Evolutionary conservation across 129 eudicot genomes (phyloP), one percentile per base, ranked within the genome.

Genomic region (Flaveria brownii): DNA sequence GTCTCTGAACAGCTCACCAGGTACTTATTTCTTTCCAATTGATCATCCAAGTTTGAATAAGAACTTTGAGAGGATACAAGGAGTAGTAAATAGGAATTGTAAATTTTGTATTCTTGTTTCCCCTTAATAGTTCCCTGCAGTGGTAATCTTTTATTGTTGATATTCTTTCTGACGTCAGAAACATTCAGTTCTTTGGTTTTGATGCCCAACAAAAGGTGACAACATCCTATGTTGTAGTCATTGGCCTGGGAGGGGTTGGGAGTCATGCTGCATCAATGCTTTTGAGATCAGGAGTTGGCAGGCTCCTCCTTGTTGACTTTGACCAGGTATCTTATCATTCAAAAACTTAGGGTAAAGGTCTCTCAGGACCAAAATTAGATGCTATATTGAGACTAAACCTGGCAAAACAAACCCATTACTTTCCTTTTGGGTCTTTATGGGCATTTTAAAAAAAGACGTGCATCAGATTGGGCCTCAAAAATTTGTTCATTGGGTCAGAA

Each of bases 191-290:
- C 87, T 94, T 94, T 82, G 99, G 99, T 59, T 82, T 87, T 62
- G 92, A 91, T 62, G 85, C 89, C 70, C 97, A 94, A 75, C 84
- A 84, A 83, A 94, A 88, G 77, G 99, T 94, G 73, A 81, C 87
- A 51, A 52, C 82, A 59, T 91, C 99, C 22, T 91, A 85, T 78
- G 97, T 94, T 72, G 96, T 94, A 75, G 94, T 94, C 71, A 89
- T 91, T 88, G 99, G 97, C 65, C 99, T 91, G 82, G 97, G 99
- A 57, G 99, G 97, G 71, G 99, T 94, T 10, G 99, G 99, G 62
- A 94, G 99, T 79, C 99, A 94, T 86, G 99, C 97, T 71, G 99
- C 99, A 70, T 87, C 97, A 45, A 94, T 94, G 99, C 96, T 94
- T 77, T 83, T 94, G 86, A 91, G 99, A 83, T 94, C 99, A 49